A percentile compares a stretch with the other conserved stretches of the same genome.
Evolutionary conservation across 139 green algal genomes (phyloP).

Genomic region (Tetraselmis chui): DNA sequence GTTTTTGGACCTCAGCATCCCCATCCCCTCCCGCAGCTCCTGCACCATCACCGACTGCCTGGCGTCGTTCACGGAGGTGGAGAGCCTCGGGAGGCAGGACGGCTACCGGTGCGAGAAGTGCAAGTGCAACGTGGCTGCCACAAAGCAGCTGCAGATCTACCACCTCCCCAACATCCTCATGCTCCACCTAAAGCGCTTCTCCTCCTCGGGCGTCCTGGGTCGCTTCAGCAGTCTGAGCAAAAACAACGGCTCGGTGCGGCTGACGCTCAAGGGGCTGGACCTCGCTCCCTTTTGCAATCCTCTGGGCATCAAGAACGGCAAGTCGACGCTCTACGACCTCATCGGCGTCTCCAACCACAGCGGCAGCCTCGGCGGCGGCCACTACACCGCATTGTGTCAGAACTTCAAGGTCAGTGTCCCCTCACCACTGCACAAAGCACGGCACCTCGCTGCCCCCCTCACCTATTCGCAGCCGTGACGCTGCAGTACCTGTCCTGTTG

Average conservation of each 20-base stretch:
- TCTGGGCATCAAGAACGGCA: neutral
- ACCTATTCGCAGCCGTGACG: neutral
- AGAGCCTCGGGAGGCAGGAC: constrained; percentile 30
- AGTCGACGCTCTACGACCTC: constrained; percentile 37
- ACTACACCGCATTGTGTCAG: constrained; percentile 54
- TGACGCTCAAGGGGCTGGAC: constrained; percentile 43
- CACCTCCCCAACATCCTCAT: constrained; percentile 41
- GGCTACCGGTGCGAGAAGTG: constrained; percentile 52
- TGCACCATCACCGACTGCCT: constrained; percentile 29
- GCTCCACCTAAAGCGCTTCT: constrained; percentile 61
- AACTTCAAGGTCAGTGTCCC: neutral
- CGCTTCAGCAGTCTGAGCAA: constrained; percentile 21
- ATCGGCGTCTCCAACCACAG: constrained; percentile 48
- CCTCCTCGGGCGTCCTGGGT: neutral
- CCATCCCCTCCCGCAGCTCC: constrained; percentile 36
- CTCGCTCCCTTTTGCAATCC: constrained; percentile 49
- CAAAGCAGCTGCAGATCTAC: constrained; percentile 54
- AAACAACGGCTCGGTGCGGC: constrained; percentile 37
- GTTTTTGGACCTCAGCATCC: constrained; percentile 67
- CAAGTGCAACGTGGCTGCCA: constrained; percentile 38
- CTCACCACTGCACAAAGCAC: neutral
- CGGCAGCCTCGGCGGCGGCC: constrained; percentile 51
- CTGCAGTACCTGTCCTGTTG: no score
- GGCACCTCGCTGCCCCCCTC: neutral
- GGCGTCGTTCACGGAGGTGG: constrained; percentile 34